Evolutionary conservation across 2,329 filamentous ascomycete species (phyloP).

Genomic region (Apiospora kogelbergensis): DNA sequence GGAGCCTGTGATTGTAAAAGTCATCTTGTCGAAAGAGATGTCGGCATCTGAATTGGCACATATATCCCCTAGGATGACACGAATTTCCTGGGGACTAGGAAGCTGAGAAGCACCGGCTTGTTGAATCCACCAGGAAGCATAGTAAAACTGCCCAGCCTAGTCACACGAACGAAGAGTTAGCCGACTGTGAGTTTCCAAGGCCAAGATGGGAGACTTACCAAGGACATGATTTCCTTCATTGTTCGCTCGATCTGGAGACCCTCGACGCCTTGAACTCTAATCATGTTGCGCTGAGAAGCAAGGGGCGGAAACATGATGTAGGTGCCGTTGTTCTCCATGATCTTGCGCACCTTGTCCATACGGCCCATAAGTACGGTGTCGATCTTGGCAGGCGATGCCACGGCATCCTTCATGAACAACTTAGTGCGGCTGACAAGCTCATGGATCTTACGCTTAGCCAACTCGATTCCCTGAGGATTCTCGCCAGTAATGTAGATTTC

Average conservation of each 20-base stretch:
- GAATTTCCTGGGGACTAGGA: slow-evolving; percentile 70
- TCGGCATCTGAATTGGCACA: slow-evolving; percentile 96
- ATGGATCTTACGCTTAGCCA: slow-evolving; percentile 88
- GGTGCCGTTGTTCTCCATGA: slow-evolving; percentile 93
- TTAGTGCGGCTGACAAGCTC: slow-evolving; percentile 81
- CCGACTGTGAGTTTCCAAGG: neutral
- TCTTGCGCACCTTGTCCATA: slow-evolving; percentile 95
- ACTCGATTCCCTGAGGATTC: slow-evolving; percentile 76
- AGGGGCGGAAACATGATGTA: slow-evolving; percentile 91
- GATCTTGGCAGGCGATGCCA: slow-evolving; percentile 87
- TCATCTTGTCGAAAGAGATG: slow-evolving; percentile 89
- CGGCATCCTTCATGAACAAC: slow-evolving; percentile 87
- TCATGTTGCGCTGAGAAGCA: slow-evolving; percentile 78
- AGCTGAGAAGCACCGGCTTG: slow-evolving; percentile 66
- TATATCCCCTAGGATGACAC: slow-evolving; percentile 91
- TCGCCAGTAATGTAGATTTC: slow-evolving; percentile 96
- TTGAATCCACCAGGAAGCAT: slow-evolving; percentile 92
- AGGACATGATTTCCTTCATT: slow-evolving; percentile 90
- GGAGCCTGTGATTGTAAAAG: slow-evolving; percentile 91
- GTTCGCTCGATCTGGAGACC: slow-evolving; percentile 93
- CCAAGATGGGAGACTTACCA: slow-evolving; percentile 57
- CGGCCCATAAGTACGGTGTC: slow-evolving; percentile 90
- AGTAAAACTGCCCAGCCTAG: slow-evolving; percentile 95
- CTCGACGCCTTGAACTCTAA: slow-evolving; percentile 90
- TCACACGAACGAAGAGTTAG: slow-evolving; percentile 23